Conservation (phyloP, 176 grass and related monocot species). For the Tuctoria greenei region DNA sequence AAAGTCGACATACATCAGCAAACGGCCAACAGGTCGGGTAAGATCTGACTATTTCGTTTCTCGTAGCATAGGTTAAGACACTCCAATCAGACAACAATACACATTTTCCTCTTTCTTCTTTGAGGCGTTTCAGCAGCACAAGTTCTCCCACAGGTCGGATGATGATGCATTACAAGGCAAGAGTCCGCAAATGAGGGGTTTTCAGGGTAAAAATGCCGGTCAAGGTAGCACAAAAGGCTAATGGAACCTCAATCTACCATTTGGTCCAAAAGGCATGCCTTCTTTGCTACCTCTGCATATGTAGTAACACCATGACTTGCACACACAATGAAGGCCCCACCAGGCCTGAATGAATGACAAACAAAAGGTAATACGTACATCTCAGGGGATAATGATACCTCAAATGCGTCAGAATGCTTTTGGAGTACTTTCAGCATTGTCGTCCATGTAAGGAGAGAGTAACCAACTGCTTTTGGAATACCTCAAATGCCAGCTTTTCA, state of each 20-base stretch:
- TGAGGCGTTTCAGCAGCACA: neutral
- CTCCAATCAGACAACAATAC: neutral
- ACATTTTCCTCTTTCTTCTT: slow-evolving; percentile 19
- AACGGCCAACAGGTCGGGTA: neutral
- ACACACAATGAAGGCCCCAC: neutral
- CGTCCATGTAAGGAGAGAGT: too few species aligned
- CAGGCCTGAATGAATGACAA: neutral
- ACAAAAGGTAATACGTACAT: neutral
- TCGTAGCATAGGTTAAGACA: neutral
- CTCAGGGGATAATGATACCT: slow-evolving; percentile 28
- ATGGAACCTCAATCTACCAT: slow-evolving; percentile 9
- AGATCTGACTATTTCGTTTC: neutral
- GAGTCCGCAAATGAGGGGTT: neutral
- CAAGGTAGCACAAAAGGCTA: slow-evolving; percentile 2
- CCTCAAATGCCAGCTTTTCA: too few species aligned
- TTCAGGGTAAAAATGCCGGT: slow-evolving; percentile 20
- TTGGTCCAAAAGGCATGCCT: neutral
- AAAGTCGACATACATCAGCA: slow-evolving; percentile 1
- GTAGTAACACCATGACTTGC: slow-evolving; percentile 6
- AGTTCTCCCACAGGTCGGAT: neutral
- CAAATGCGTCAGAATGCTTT: slow-evolving; percentile 32
- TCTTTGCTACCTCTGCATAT: slow-evolving; percentile 20
- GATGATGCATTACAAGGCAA: neutral
- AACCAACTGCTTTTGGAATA: too few species aligned
- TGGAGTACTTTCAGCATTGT: slow-evolving; percentile 19